Evolutionary conservation across 495 filamentous ascomycete genomes (phyloP).

Genomic region (Chaetomium tenue): DNA sequence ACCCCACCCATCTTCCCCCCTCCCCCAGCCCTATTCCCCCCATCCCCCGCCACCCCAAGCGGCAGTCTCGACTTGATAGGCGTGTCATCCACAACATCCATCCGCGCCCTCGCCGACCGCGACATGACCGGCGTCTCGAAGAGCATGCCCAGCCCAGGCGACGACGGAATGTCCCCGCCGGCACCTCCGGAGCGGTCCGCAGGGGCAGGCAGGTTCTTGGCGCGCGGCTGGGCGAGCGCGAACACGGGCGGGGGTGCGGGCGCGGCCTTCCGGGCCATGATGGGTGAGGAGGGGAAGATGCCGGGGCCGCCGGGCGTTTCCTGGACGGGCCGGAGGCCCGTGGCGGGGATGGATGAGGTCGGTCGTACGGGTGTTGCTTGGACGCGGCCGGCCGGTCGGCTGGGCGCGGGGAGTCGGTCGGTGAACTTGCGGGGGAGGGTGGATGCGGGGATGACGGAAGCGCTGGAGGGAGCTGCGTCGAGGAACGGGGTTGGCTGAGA

Average conservation of each 20-base stretch:
- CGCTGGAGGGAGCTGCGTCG: constrained; percentile 31
- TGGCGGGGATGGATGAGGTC: constrained; percentile 15
- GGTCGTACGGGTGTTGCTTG: constrained; percentile 36
- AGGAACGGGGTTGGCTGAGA: constrained; percentile 6
- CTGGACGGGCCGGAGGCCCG: constrained; percentile 22
- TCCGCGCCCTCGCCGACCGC: constrained; percentile 22
- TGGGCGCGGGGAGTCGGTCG: constrained; percentile 23
- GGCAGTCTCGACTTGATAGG: constrained; percentile 40
- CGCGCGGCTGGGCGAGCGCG: constrained; percentile 18
- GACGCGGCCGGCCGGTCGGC: constrained; percentile 18
- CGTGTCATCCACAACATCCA: constrained; percentile 43
- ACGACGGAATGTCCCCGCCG: constrained; percentile 42
- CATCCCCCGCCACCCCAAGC: constrained; percentile 5
- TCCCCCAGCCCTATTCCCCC: constrained; percentile 7
- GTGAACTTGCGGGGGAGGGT: constrained; percentile 40
- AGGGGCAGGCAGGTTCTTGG: constrained; percentile 32
- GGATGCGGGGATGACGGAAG: constrained; percentile 39
- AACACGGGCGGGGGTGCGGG: constrained; percentile 10
- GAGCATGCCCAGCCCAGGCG: constrained; percentile 38
- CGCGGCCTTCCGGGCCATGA: constrained; percentile 53
- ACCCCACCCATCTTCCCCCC: background rate
- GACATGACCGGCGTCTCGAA: constrained; percentile 43
- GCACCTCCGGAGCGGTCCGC: constrained; percentile 30
- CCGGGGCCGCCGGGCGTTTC: constrained; percentile 22
- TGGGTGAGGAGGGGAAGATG: constrained; percentile 42